Percentiles rank a stretch among this genome's conserved stretches.
These are phyloP conservation scores for Teratosphaeria viscida DNA, from an alignment of 2,329 filamentous ascomycete genomes.

Conservation along the genomic window DNA sequence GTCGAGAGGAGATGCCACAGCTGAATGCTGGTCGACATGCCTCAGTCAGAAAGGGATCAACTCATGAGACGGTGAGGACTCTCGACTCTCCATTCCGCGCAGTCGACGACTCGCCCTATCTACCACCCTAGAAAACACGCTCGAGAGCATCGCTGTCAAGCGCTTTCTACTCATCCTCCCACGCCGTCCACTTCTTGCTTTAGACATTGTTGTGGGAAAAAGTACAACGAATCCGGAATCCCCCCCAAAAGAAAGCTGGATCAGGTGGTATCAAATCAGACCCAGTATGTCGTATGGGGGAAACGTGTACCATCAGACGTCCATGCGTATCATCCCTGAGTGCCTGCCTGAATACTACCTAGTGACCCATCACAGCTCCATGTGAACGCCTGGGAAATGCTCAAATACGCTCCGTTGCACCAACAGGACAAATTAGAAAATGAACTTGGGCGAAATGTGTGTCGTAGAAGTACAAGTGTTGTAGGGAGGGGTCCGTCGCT, in stretches of 20 bases:
- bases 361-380: not conserved
- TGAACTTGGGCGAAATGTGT: not conserved
- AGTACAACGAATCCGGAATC: not conserved
- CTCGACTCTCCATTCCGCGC: not conserved
- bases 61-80: not conserved
- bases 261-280: not conserved
- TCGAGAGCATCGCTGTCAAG: not conserved
- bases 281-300: not conserved
- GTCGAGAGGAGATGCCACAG: too few relatives aligned
- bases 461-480: not conserved
- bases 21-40: too few relatives aligned
- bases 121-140: not conserved
- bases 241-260: not conserved
- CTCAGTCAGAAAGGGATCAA: too few relatives aligned
- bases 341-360: not conserved
- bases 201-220: not conserved
- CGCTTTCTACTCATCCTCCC: not conserved
- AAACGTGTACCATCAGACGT: not conserved
- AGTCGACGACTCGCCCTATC: not conserved
- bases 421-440: not conserved
- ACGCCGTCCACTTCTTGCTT: not conserved
- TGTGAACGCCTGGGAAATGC: not conserved
- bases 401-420: not conserved
- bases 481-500: not conserved
- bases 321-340: not conserved